These are phyloP conservation scores for Fusarium pseudonygamai DNA, from an alignment of 2,329 filamentous ascomycete genomes.

Conservation along the genomic window DNA sequence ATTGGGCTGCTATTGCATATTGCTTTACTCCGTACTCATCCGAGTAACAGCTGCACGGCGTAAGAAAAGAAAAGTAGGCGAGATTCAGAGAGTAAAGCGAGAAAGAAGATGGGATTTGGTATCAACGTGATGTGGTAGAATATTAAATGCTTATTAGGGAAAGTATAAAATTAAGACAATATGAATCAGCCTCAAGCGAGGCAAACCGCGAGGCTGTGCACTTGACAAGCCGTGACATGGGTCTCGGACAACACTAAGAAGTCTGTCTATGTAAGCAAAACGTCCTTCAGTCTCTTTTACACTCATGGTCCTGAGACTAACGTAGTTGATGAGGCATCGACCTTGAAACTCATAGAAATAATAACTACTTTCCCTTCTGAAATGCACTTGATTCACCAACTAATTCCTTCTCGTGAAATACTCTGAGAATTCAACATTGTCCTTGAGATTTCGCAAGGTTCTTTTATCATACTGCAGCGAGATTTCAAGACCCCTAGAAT, in stretches of 20 bases:
- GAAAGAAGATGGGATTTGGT: too few relatives aligned
- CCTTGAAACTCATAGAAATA: background rate
- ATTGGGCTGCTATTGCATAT: background rate
- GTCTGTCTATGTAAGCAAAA: accelerated
- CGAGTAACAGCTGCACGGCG: background rate
- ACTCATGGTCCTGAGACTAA: accelerated
- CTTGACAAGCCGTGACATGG: background rate
- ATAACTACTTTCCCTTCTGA: background rate
- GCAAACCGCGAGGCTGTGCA: background rate
- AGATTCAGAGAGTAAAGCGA: background rate
- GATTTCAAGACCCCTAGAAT: background rate
- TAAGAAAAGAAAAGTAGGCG: background rate
- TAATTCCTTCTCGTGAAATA: background rate
- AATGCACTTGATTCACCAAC: background rate
- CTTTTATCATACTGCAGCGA: background rate
- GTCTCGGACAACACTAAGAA: background rate
- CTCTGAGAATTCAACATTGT: background rate
- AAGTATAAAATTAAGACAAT: background rate
- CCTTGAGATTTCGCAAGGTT: background rate
- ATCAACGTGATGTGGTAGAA: background rate
- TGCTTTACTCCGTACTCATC: background rate
- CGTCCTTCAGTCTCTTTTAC: background rate
- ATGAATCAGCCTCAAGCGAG: background rate
- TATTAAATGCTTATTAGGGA: background rate
- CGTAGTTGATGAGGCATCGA: background rate